Conservation (phyloP, 2,329 filamentous ascomycete genomes). For the Hypoxylon sp. region DNA sequence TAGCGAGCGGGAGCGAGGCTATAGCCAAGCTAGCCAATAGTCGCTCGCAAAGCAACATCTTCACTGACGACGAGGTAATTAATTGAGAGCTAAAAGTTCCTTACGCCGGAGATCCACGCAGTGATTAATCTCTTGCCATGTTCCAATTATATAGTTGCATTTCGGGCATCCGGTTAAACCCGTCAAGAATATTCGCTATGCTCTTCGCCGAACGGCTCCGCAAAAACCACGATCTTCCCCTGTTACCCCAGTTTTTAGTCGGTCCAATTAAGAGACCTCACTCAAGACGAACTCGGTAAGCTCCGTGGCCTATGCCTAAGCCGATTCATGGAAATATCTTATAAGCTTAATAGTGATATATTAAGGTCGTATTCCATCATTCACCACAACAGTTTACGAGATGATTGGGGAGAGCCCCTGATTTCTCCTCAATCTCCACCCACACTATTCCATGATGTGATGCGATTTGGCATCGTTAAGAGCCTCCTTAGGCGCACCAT, state of each 20-base stretch:
- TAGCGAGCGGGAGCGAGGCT: slow-evolving; percentile 8
- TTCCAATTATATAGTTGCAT: slow-evolving; percentile 33
- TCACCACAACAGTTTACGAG: not conserved
- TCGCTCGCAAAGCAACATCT: slow-evolving; percentile 31
- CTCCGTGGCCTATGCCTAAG: slow-evolving; percentile 25
- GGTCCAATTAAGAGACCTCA: slow-evolving; percentile 32
- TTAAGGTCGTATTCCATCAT: slow-evolving; percentile 29
- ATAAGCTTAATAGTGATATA: slow-evolving; percentile 13
- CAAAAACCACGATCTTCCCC: slow-evolving; percentile 31
- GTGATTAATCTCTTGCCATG: slow-evolving; percentile 2
- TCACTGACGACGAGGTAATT: slow-evolving; percentile 2
- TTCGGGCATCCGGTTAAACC: slow-evolving; percentile 34
- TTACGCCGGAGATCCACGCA: slow-evolving; percentile 9
- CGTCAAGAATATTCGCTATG: slow-evolving; percentile 29
- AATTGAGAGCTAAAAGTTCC: slow-evolving; percentile 6
- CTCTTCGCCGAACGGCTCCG: slow-evolving; percentile 40
- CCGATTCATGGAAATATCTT: slow-evolving; percentile 41
- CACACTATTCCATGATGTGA: not conserved
- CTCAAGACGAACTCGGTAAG: slow-evolving; percentile 30
- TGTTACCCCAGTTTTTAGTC: slow-evolving; percentile 44
- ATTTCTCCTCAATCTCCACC: slow-evolving; percentile 19
- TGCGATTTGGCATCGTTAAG: slow-evolving; percentile 2
- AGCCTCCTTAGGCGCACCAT: slow-evolving; percentile 37
- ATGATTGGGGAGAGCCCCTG: slow-evolving; percentile 2
- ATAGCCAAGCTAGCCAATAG: slow-evolving; percentile 35